Evolutionary conservation across 768 basidiomycete species (phyloP), one percentile per base, ranked within the genome.

Genomic region (Russula ochroleuca): DNA sequence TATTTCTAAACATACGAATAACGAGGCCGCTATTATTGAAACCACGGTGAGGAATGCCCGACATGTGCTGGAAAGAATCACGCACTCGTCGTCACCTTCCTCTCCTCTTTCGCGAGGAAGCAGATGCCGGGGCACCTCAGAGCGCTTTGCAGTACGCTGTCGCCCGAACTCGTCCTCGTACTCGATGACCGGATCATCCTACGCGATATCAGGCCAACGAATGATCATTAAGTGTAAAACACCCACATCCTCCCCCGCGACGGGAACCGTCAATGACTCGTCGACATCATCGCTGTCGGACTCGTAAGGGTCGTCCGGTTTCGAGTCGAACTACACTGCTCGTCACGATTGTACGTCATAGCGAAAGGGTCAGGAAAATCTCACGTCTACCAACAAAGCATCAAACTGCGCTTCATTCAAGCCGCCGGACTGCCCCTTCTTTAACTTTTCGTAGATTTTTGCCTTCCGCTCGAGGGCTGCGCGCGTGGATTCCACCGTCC

Each of bases 141-240:
- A 93, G 11, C 82, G 81, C 56, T 79, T 80, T 19, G 81, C 83
- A 0, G 82, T 88, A 63, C 90, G 78, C 43, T 83, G 68, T n/a
- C 92, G 84, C 40, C 92, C 92, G 70, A 91, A 92, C 70, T 94
- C 92, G 67, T 94, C 92, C 71, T 88, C 85, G 63, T 92, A 93
- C 72, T 94, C 92, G 6, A 93, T 79, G 35, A 92, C 75, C 13
- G 90, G 90, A 68, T 94, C 91, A 61, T 85, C 80, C 85, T 90
- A 61, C 1, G 57, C 2, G 28, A 21, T 15, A 10, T 59, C 31
- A 53, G 17, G 6, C 17, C 5, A 48, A 43, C 43, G 40, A 67
- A 41, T n/a, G 41, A 43, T 50, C 8, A 28, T 53, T 53, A 41
- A 61, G n/a, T 33, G 41, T 11, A n/a, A 38, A 28, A 52, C 41